These are phyloP conservation scores for Stephanodiscus triporus DNA, from an alignment of 108 stramenopile genomes.

Conservation along the genomic window DNA sequence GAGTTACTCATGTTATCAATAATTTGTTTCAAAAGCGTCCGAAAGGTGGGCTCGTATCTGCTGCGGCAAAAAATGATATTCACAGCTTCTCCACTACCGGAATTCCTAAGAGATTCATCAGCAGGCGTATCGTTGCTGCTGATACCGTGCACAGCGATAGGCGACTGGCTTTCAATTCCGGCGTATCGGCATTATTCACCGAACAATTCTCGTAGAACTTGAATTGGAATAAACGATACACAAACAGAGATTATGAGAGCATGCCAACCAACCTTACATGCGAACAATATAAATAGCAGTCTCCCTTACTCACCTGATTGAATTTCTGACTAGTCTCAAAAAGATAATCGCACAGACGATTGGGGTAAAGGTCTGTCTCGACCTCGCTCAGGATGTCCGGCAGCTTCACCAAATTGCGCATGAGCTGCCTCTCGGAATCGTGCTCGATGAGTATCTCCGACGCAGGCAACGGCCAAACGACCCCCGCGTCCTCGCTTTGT, in stretches of 20 bases:
- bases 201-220: conserved; percentile 90
- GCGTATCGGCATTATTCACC: conserved; percentile 82
- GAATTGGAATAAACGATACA: not conserved
- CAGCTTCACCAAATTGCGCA: conserved; percentile 82
- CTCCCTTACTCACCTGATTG: conserved; percentile 69
- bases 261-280: not conserved
- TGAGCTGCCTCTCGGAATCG: conserved; percentile 87
- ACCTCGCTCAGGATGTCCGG: conserved; percentile 87
- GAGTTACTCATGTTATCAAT: no score
- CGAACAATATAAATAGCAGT: no score
- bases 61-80: not conserved
- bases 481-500: conserved; percentile 58
- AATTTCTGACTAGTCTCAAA: conserved; percentile 92
- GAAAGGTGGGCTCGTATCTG: not conserved
- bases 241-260: not conserved
- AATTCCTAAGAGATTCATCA: conserved; percentile 92
- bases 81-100: conserved; percentile 90
- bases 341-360: conserved; percentile 93
- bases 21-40: no score
- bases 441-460: conserved; percentile 78
- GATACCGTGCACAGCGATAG: conserved; percentile 92
- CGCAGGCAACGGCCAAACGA: conserved; percentile 71
- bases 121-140: conserved; percentile 79
- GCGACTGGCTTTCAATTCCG: conserved; percentile 85
- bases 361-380: conserved; percentile 91